Percentiles rank a stretch among this genome's conserved stretches.
Conservation (phyloP, 768 basidiomycete genomes). For the Mycena albidolilacea region DNA sequence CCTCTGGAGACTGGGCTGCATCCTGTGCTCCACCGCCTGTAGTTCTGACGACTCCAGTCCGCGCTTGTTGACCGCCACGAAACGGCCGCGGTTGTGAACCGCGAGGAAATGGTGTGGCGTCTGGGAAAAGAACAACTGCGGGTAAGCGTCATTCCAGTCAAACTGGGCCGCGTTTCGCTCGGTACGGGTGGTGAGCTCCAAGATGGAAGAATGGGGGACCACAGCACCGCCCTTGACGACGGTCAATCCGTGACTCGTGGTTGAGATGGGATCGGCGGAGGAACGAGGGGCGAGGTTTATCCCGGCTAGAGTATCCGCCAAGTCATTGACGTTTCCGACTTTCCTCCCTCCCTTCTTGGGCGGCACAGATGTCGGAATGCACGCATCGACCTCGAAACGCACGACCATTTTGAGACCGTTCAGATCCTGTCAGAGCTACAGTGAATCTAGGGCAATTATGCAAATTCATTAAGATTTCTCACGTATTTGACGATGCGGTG, state of each 20-base stretch:
- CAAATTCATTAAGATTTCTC: constrained; percentile 47
- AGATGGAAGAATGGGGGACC: constrained; percentile 58
- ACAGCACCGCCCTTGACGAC: constrained; percentile 45
- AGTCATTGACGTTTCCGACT: constrained; percentile 51
- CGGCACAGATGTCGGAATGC: constrained; percentile 48
- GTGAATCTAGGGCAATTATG: not conserved
- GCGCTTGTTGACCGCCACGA: constrained; percentile 65
- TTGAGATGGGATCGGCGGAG: constrained; percentile 34
- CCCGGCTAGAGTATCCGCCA: constrained; percentile 51
- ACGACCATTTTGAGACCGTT: constrained; percentile 72
- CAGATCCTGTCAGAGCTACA: constrained; percentile 60
- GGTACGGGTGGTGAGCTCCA: constrained; percentile 65
- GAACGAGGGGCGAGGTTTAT: constrained; percentile 45
- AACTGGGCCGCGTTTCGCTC: constrained; percentile 47
- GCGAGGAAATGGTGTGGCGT: constrained; percentile 74
- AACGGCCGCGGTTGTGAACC: constrained; percentile 68
- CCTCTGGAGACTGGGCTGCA: constrained; percentile 55
- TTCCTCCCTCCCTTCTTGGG: constrained; percentile 17
- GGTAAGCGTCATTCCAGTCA: constrained; percentile 74
- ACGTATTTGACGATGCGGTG: constrained; percentile 77
- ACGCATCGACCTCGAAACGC: constrained; percentile 71
- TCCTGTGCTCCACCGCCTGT: constrained; percentile 47
- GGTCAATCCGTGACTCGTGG: constrained; percentile 39
- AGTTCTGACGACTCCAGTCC: constrained; percentile 57
- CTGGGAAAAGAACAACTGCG: constrained; percentile 80